These are phyloP conservation scores for Nakaseomyces delphensis DNA, from an alignment of 1,139 yeast genomes.

Conservation along the genomic window DNA sequence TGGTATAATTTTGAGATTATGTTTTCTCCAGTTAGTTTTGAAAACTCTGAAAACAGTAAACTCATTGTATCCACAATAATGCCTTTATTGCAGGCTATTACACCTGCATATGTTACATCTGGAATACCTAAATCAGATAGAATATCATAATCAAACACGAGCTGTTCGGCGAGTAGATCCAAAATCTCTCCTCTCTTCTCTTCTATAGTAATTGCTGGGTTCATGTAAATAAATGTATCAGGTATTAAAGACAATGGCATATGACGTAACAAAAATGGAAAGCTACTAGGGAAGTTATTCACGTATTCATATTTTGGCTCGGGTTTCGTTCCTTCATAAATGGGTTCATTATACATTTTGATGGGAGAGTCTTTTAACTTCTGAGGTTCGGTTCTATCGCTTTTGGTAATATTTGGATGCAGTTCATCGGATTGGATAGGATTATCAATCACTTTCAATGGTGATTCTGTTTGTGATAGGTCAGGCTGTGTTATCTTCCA, in stretches of 20 bases:
- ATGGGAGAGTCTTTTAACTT: not conserved
- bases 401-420: not conserved
- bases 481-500: conserved; percentile 23
- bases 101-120: conserved; percentile 16
- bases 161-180: conserved; percentile 34
- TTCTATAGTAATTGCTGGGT: conserved; percentile 21
- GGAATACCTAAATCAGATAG: conserved; percentile 22
- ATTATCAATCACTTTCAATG: conserved; percentile 14
- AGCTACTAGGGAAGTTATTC: conserved; percentile 13
- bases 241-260: conserved; percentile 57
- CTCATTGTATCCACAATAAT: conserved; percentile 18
- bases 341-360: not conserved
- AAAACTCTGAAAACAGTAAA: conserved; percentile 19
- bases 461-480: conserved; percentile 17
- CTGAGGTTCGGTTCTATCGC: not conserved
- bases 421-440: conserved; percentile 7
- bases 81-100: conserved; percentile 18
- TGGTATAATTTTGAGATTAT: conserved; percentile 22
- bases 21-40: conserved; percentile 22
- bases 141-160: conserved; percentile 38
- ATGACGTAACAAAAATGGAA: conserved; percentile 53
- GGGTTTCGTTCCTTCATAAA: not conserved
- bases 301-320: conserved; percentile 1
- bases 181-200: conserved; percentile 23
- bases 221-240: conserved; percentile 34